These are phyloP conservation scores for Myriosclerotinia scirpicola DNA, from an alignment of 2,329 filamentous ascomycete species.

Conservation along the genomic window DNA sequence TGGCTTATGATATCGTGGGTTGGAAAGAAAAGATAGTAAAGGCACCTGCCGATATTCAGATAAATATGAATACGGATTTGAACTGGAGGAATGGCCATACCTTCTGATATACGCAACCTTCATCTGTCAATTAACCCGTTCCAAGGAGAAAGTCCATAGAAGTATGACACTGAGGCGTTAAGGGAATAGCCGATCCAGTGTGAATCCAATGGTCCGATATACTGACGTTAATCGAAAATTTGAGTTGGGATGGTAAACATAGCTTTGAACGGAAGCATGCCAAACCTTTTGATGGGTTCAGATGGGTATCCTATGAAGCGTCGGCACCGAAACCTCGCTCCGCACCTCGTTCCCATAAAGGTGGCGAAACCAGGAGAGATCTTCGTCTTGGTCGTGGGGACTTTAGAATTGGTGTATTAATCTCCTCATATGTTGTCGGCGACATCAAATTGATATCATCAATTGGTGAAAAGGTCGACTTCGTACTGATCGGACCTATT, in stretches of 20 bases:
- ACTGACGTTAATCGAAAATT: no score
- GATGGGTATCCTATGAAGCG: not conserved
- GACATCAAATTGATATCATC: constrained; percentile 19
- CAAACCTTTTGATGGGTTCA: not conserved
- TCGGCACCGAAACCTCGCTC: constrained; percentile 5
- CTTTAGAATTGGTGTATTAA: constrained; percentile 12
- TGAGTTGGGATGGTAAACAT: not conserved
- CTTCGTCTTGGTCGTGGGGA: constrained; percentile 19
- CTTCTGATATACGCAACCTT: not conserved
- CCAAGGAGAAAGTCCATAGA: not conserved
- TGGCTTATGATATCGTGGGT: not conserved
- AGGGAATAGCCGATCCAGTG: not conserved
- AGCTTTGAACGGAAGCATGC: not conserved
- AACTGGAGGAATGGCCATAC: not conserved
- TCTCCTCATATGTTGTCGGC: constrained; percentile 15
- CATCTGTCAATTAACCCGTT: not conserved
- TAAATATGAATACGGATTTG: not conserved
- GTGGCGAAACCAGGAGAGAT: constrained; percentile 22
- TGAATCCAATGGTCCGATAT: not conserved
- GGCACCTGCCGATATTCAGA: not conserved
- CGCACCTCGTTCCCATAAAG: constrained; percentile 15
- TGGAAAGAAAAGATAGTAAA: not conserved
- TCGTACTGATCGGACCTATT: constrained; percentile 14
- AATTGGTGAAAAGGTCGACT: not conserved
- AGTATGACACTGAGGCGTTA: no score